Conservation (phyloP, 805 yeast species). For the Barnettozyma vustinii region DNA sequence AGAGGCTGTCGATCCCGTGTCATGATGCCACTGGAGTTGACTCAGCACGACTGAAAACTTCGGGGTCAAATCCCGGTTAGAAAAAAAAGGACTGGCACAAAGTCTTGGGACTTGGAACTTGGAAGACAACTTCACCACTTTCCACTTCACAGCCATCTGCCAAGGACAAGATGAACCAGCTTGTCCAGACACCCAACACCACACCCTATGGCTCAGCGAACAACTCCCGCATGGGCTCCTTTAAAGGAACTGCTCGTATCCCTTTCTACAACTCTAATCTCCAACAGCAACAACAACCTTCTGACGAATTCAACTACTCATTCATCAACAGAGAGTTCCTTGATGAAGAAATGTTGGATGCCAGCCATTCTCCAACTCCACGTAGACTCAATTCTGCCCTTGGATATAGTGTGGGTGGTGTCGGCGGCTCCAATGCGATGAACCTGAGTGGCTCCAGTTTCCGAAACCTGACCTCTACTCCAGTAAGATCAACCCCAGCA, state of each 20-base stretch:
- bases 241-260: conserved; percentile 3
- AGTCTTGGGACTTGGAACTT: background rate
- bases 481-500: conserved; percentile 18
- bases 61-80: too few species aligned
- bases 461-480: conserved; percentile 25
- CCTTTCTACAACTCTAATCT: conserved; percentile 8
- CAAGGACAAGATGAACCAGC: conserved; percentile 4
- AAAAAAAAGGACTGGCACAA: too few species aligned
- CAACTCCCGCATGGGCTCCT: conserved; percentile 4
- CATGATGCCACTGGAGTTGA: too few species aligned
- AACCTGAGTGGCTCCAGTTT: conserved; percentile 5
- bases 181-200: conserved; percentile 7
- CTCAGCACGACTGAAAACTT: too few species aligned
- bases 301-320: conserved; percentile 15
- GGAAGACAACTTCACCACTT: too few species aligned
- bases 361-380: conserved; percentile 1
- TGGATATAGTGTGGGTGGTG: conserved; percentile 4
- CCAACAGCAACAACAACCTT: conserved; percentile 1
- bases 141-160: background rate
- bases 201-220: conserved; percentile 8
- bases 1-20: too few species aligned
- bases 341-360: conserved; percentile 12
- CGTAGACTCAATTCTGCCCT: background rate
- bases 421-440: background rate
- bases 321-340: conserved; percentile 23